Evolutionary conservation across 257 asterid genomes (phyloP).

Genomic region (Nicotiana undulata): DNA sequence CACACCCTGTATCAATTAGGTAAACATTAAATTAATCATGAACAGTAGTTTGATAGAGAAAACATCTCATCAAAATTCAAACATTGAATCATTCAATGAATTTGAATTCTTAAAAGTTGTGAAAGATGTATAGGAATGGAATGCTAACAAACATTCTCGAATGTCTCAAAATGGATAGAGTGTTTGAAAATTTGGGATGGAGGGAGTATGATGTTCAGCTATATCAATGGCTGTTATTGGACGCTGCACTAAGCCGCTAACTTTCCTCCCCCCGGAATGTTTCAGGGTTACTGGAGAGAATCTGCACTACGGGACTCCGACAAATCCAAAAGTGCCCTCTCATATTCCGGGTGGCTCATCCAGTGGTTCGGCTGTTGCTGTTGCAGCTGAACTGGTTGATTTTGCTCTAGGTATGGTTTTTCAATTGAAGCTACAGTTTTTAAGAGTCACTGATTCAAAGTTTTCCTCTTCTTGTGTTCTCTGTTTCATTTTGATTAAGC

Average conservation of each 20-base stretch:
- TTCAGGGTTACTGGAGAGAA: conserved; percentile 86
- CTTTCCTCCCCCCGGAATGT: neutral
- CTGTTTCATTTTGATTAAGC: neutral
- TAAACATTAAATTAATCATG: neutral
- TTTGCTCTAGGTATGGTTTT: conserved; percentile 70
- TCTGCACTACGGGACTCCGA: conserved; percentile 67
- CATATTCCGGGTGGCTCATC: conserved; percentile 86
- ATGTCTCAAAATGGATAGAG: neutral
- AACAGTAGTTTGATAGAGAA: neutral
- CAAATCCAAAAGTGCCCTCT: conserved; percentile 66
- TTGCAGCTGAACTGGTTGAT: conserved; percentile 73
- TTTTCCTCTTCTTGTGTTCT: neutral
- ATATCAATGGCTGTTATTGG: neutral
- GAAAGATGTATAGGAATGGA: neutral
- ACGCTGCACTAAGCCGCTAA: neutral
- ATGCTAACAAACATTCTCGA: neutral
- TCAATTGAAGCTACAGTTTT: neutral
- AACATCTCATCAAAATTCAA: neutral
- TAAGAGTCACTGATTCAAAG: neutral
- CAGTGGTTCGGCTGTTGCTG: conserved; percentile 94
- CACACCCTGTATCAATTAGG: neutral
- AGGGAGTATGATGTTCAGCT: neutral
- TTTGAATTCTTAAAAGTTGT: neutral
- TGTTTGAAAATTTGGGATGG: neutral
- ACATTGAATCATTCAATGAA: neutral